Evolutionary conservation across 768 basidiomycete species (phyloP).

Genomic region (Kwoniella europaea): DNA sequence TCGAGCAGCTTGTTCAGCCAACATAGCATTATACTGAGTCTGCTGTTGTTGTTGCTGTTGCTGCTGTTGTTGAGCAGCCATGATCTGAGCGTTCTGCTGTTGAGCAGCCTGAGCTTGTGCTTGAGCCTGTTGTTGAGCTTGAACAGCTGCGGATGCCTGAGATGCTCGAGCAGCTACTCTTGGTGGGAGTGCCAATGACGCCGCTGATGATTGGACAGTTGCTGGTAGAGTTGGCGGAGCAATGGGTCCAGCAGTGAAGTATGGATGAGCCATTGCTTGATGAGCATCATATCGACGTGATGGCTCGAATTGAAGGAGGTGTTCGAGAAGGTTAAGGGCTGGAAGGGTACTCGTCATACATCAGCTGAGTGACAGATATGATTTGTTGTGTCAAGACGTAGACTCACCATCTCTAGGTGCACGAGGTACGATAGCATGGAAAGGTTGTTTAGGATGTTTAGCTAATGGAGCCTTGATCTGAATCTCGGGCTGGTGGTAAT

Average conservation of each 20-base stretch:
- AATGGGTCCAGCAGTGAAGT: constrained; percentile 65
- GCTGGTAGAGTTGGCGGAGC: constrained; percentile 49
- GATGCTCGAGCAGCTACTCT: constrained; percentile 46
- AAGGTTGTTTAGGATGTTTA: constrained; percentile 55
- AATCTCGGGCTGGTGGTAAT: constrained; percentile 47
- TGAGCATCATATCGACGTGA: constrained; percentile 86
- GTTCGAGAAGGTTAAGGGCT: constrained; percentile 92
- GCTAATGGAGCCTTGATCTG: constrained; percentile 45
- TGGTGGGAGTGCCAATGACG: constrained; percentile 46
- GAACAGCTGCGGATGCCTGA: constrained; percentile 48
- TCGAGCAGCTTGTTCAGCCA: constrained; percentile 40
- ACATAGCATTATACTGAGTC: constrained; percentile 50
- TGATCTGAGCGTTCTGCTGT: constrained; percentile 24
- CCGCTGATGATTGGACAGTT: constrained; percentile 45
- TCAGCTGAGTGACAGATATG: neutral
- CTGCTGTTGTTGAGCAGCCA: constrained; percentile 42
- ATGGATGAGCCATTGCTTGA: constrained; percentile 88
- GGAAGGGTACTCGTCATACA: neutral
- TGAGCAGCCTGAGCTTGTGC: constrained; percentile 26
- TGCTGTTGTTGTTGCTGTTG: constrained; percentile 41
- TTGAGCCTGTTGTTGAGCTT: constrained; percentile 45
- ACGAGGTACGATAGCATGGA: constrained; percentile 53
- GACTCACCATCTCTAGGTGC: constrained; percentile 53
- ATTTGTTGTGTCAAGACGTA: too few relatives aligned
- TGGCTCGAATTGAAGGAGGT: constrained; percentile 94